Percentiles rank a stretch among this genome's conserved stretches.
phyloP scores from a whole-genome alignment of 1,284 basidiomycete species.

The Boletellus sp. region DNA sequence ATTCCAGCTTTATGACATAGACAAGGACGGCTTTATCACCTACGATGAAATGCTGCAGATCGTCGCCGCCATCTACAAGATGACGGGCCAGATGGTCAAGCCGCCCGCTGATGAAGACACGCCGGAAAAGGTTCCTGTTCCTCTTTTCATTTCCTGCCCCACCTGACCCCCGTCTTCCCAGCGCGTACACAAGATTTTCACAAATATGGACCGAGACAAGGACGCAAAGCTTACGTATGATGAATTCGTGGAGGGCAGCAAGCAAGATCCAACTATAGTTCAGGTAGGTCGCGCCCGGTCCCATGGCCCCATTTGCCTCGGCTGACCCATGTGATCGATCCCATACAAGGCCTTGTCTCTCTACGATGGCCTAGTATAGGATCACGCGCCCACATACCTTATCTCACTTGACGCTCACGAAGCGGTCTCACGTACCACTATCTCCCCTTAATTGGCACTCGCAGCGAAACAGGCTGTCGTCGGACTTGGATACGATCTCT shows the following conservation, averaged over 20 bases:
- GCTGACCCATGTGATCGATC: constrained; percentile 14
- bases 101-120: constrained; percentile 97
- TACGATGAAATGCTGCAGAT: constrained; percentile 99
- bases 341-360: constrained; percentile 63
- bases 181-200: constrained; percentile 96
- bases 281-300: constrained; percentile 56
- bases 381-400: constrained; percentile 19
- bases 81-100: constrained; percentile 99
- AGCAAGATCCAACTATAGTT: constrained; percentile 97
- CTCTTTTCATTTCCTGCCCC: constrained; percentile 3
- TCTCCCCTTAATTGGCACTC: constrained; percentile 29
- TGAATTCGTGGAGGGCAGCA: constrained; percentile 95
- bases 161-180: constrained; percentile 33
- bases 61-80: constrained; percentile 95
- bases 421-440: constrained; percentile 23
- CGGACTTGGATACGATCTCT: constrained; percentile 15
- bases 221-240: constrained; percentile 88
- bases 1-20: constrained; percentile 99
- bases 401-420: constrained; percentile 22
- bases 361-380: constrained; percentile 73
- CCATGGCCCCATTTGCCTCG: constrained; percentile 9
- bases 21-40: constrained; percentile 94
- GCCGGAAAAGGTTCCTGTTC: constrained; percentile 81
- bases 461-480: constrained; percentile 11
- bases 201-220: constrained; percentile 90